Evolutionary conservation across 306 rosid genomes (phyloP).

Genomic region (Vigna hirtella): DNA sequence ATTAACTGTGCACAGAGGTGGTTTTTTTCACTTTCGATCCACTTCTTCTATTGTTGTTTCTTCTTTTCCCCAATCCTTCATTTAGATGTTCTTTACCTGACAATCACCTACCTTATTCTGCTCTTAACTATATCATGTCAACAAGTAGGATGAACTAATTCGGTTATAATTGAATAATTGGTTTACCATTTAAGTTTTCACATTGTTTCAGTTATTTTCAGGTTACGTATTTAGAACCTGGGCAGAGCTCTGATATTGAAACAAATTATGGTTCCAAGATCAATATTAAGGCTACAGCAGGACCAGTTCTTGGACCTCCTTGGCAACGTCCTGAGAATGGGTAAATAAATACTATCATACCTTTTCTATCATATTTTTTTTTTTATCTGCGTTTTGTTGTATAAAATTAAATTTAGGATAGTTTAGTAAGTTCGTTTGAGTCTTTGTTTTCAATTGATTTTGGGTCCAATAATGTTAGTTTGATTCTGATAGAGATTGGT

Average conservation of each 20-base stretch:
- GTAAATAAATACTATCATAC: constrained; percentile 49
- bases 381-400: neutral
- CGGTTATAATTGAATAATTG: constrained; percentile 24
- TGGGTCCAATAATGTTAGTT: no score
- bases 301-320: constrained; percentile 97
- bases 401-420: no score
- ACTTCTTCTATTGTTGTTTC: neutral
- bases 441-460: no score
- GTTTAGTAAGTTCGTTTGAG: no score
- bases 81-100: neutral
- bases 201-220: constrained; percentile 46
- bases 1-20: neutral
- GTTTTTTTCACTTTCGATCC: constrained; percentile 3
- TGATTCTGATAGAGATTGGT: no score
- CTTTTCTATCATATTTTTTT: constrained; percentile 37
- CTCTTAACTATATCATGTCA: constrained; percentile 13
- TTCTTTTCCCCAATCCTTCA: neutral
- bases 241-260: constrained; percentile 79
- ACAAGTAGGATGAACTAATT: neutral
- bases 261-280: constrained; percentile 65
- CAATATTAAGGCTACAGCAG: constrained; percentile 79
- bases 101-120: neutral
- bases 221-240: constrained; percentile 89
- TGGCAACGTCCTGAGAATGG: constrained; percentile 99
- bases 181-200: constrained; percentile 17